Evolutionary conservation across 352 stramenopile species (phyloP), one percentile per base, ranked within the genome.

Genomic region (Phytophthora chlamydospora): DNA sequence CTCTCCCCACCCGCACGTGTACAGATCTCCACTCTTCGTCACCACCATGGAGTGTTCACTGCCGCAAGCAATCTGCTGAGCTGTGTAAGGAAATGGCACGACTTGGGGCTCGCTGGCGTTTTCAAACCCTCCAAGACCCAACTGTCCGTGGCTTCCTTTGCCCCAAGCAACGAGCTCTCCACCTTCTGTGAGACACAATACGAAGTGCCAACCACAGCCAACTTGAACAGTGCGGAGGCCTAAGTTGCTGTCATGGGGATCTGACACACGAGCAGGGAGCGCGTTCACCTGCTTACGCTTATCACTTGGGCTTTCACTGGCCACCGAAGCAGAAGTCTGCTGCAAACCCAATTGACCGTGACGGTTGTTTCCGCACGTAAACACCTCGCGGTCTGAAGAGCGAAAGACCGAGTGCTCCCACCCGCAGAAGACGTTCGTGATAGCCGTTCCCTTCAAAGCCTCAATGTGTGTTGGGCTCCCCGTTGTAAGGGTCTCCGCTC

Each of bases 321-420:
- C 35, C 27, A 12, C 27, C 2, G 40, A 57, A 8, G 27, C 4
- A 38, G 34, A 19, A 19, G 34, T 56, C 7, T 59, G 19, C 6
- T 43, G 13, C 7, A 80, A 55, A 2, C 83, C 86, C 29, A 95
- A 66, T 47, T 95, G 86, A 0, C 83, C 80, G 58, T 95, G 86
- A 0, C 83, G 80, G 58, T 93, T 95, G 70, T 75, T 91, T 29
- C 84, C 86, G 35, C 80, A 91, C 8, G 75, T 74, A 36, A 76
- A 84, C 0, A 93, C 65, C 11, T 75, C 51, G 7, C 74, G 66
- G n/a, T 41, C 57, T 0, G 10, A 36, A 2, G 69, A 68, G 10
- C 75, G 70, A 46, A 95, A 87, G 1, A 90, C 59, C 3, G 86
- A 91, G 49, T 95, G 84, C 50, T 95, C 80, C 86, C 84, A 95